Evolutionary conservation across 2,329 filamentous ascomycete genomes (phyloP), one percentile per base, ranked within the genome.

Genomic region (Aspergillus sp.): DNA sequence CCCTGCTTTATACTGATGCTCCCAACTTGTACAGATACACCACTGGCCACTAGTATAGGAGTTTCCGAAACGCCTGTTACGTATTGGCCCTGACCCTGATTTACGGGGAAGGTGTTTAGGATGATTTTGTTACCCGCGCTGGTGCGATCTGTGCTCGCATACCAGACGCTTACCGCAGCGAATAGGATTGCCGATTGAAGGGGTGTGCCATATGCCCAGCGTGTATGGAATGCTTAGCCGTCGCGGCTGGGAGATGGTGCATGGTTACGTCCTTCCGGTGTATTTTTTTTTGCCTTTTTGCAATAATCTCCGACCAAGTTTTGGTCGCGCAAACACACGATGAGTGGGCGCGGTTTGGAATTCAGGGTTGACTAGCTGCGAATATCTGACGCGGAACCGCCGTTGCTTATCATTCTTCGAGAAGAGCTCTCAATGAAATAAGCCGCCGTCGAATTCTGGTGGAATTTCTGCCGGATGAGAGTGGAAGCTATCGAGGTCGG

Each of bases 401-500:
- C 17, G 6, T 48, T 48, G 30, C 25, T 8, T 4, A 8, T 56
- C 28, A 22, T 56, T 56, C 9, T 2, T 4, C 30, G 13, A 45
- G 17, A 47, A 47, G 19, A 41, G 13, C 38, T 28, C 43, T 53
- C 56, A 31, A 59, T 54, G 57, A 54, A 48, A 41, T 54, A 54
- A 54, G 7, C 23, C 50, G 30, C 30, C 13, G 23, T 22, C 31
- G 41, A 54, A 59, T 25, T 17, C 47, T 57, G 48, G 54, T 43
- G 41, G 43, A 48, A 19, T 47, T 34, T 53, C 59, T 57, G 54
- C 41, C 47, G 52, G 60, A 68, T 68, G 66, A 65, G 66, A 48
- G 43, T 54, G 52, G 65, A 63, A 55, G 61, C 55, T 53, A 65
- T 66, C 46, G 58, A 58, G 22, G 43, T 64, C 48, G 59, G 64